Base-by-base conservation (phyloP, 2,329 filamentous ascomycete genomes). In the Cladophialophora carrionii region DNA sequence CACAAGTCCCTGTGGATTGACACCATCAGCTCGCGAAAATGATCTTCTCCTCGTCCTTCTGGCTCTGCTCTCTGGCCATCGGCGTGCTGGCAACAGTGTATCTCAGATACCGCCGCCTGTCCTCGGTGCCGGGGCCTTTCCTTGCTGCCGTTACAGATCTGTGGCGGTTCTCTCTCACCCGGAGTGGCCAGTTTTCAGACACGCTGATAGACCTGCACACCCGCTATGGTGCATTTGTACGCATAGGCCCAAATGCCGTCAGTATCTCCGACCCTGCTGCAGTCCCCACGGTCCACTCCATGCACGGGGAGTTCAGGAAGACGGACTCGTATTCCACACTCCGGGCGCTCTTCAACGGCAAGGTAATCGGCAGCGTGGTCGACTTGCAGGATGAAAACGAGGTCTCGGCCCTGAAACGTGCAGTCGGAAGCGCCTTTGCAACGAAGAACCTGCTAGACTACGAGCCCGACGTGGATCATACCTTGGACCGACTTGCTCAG, bases 111-210 rank as follows among this genome's bases (percentile, higher is more conserved):
- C 46, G 34, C 22, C 62, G 61, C 2, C 51, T 67, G 20, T 53
- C 51, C 9, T 58, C 61, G 2, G 60, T 68, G 24, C 90, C 91
- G 0, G 90, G 90, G 0, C 90, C 88, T 0, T 81, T 87, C 64
- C 72, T 90, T 31, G 90, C 90, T 24, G 88, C 79, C 2, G 80
- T 85, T 62, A 90, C 88, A 17, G 85, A 92, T 73, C 87, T 86
- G 82, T 94, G 90, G 90, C 82, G 90, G 22, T 85, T 91, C 22
- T 51, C 10, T 29, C 49, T 49, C 37, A 46, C 51, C 5, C 63
- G 61, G 4, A 68, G 62, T 4, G 37, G 63, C 14, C 48, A 48
- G 8, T 65, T 73, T 1, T 70, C 74, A 20, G 54, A 70, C 10
- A 67, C 62, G 34, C 51, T 71, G 24, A 62, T 56, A n/a, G 12